phyloP scores from a whole-genome alignment of 352 stramenopile genomes.

The Halophytophthora batemanensis region DNA sequence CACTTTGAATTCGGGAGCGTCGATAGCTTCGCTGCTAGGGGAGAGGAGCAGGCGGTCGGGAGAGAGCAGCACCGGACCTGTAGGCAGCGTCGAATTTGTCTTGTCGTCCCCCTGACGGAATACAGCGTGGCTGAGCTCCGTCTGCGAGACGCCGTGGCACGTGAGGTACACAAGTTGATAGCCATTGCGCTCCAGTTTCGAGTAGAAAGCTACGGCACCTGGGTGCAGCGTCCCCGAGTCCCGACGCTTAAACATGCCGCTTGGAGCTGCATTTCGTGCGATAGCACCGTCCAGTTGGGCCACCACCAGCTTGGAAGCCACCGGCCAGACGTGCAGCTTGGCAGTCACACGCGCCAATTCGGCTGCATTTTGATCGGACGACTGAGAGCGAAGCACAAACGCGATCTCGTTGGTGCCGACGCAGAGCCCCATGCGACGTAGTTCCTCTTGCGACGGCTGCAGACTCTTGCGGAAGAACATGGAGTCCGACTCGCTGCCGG shows the following conservation, averaged over 20 bases:
- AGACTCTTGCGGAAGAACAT: conserved; percentile 63
- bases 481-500: conserved; percentile 26
- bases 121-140: conserved; percentile 46
- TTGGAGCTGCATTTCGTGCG: conserved; percentile 33
- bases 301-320: conserved; percentile 74
- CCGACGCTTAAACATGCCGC: conserved; percentile 46
- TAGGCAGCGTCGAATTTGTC: conserved; percentile 39
- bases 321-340: conserved; percentile 71
- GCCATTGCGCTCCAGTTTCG: conserved; percentile 57
- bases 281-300: conserved; percentile 83
- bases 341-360: conserved; percentile 40
- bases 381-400: conserved; percentile 45
- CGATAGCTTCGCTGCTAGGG: conserved; percentile 36
- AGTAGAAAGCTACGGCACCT: conserved; percentile 76
- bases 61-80: conserved; percentile 68
- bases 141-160: conserved; percentile 51
- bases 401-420: conserved; percentile 69
- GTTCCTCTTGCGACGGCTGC: conserved; percentile 50
- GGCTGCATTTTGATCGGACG: neutral
- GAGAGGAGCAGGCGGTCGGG: conserved; percentile 55
- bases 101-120: conserved; percentile 21
- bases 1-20: conserved; percentile 65
- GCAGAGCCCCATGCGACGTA: conserved; percentile 53
- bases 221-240: conserved; percentile 43
- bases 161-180: conserved; percentile 85